Percentiles rank a stretch among this genome's conserved stretches.
phyloP scores from a whole-genome alignment of 352 stramenopile species.

The Hyaloperonospora arabidopsidis region DNA sequence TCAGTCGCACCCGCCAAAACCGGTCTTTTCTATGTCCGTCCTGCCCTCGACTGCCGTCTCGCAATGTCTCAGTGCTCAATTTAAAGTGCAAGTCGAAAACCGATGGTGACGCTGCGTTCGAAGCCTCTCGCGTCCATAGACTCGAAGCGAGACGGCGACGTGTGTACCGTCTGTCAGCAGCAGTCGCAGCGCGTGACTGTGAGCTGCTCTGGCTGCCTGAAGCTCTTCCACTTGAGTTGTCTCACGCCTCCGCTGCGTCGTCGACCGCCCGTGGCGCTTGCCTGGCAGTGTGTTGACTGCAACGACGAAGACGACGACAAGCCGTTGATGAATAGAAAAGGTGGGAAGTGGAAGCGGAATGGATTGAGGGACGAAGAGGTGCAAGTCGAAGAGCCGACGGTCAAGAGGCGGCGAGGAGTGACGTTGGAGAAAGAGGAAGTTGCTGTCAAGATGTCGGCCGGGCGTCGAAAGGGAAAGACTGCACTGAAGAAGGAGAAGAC shows the following conservation, averaged over 20 bases:
- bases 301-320: conserved; percentile 1
- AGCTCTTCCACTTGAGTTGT: conserved; percentile 50
- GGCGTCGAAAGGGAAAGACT: conserved; percentile 23
- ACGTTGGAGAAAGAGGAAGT: conserved; percentile 5
- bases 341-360: conserved; percentile 14
- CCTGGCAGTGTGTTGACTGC: conserved; percentile 42
- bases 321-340: neutral
- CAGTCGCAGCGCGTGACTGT: conserved; percentile 39
- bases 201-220: conserved; percentile 32
- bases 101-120: conserved; percentile 22
- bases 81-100: neutral
- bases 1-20: conserved; percentile 8
- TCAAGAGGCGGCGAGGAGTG: conserved; percentile 13
- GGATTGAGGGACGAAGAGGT: conserved; percentile 7
- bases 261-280: conserved; percentile 27
- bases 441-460: conserved; percentile 6
- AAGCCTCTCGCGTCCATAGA: conserved; percentile 4
- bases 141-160: conserved; percentile 7
- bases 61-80: conserved; percentile 17
- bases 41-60: too few species aligned
- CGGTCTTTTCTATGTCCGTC: conserved; percentile 5
- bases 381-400: conserved; percentile 7
- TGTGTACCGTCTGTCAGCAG: conserved; percentile 36
- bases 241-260: conserved; percentile 43
- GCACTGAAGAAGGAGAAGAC: conserved; percentile 25